Conservation (phyloP, 225 moss, liverwort and hornwort genomes). For the Asterella californica region DNA sequence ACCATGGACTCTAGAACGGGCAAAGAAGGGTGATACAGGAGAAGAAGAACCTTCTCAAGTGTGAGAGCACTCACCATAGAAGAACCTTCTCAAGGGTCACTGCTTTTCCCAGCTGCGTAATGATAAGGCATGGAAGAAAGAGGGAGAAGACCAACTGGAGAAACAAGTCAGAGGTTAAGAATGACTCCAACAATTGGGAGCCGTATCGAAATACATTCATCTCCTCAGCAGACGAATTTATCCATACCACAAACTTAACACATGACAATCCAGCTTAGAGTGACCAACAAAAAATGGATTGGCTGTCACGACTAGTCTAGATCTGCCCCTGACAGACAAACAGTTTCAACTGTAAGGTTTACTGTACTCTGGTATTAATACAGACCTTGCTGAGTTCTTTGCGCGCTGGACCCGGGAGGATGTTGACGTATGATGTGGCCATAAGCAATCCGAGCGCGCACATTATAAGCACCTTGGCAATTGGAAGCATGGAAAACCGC, state of each 20-base stretch:
- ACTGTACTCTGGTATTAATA: not conserved
- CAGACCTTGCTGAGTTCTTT: slow-evolving; percentile 79
- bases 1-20: not conserved
- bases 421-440: slow-evolving; percentile 59
- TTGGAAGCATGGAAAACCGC: slow-evolving; percentile 71
- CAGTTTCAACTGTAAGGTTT: not conserved
- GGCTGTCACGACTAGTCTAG: not conserved
- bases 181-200: not conserved
- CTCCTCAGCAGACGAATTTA: not conserved
- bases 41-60: not conserved
- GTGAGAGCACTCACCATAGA: slow-evolving; percentile 47
- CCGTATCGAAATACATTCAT: not conserved
- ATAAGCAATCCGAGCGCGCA: slow-evolving; percentile 68
- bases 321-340: not conserved
- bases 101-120: slow-evolving; percentile 74
- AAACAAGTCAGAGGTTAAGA: not conserved
- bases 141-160: slow-evolving; percentile 76
- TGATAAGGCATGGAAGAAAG: slow-evolving; percentile 81
- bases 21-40: not conserved
- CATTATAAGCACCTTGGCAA: slow-evolving; percentile 90
- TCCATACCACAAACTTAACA: not conserved
- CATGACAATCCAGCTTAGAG: not conserved
- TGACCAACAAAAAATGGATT: not conserved
- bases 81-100: slow-evolving; percentile 60
- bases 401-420: slow-evolving; percentile 65